These are phyloP conservation scores for Cochlearia excelsa DNA, from an alignment of 345 rosid genomes.

Conservation along the genomic window DNA sequence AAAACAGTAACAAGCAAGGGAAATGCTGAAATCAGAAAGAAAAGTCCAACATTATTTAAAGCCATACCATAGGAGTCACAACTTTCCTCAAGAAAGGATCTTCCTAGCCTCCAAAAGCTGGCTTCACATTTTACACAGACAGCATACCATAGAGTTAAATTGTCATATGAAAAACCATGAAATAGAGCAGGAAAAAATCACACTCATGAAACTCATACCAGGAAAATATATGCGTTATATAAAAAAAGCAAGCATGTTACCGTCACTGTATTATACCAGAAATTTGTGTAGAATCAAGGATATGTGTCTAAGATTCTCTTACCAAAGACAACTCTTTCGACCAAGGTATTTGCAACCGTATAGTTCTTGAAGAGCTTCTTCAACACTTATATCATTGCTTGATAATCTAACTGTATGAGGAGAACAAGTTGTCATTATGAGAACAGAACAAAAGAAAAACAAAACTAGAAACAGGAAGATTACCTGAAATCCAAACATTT, in stretches of 20 bases:
- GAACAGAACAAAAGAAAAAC: background rate
- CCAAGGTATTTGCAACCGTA: slow-evolving; percentile 97
- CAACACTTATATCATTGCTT: slow-evolving; percentile 93
- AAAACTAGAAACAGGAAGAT: slow-evolving; percentile 9
- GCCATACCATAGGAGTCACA: slow-evolving; percentile 78
- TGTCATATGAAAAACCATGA: slow-evolving; percentile 61
- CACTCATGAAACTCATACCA: no score
- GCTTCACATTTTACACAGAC: slow-evolving; percentile 95
- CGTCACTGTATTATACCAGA: no score
- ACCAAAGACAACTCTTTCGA: slow-evolving; percentile 99
- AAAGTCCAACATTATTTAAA: background rate
- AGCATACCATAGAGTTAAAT: slow-evolving; percentile 96
- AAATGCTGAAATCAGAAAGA: slow-evolving; percentile 8
- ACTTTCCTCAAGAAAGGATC: slow-evolving; percentile 94
- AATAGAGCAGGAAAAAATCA: no score
- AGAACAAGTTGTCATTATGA: slow-evolving; percentile 8
- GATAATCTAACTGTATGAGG: slow-evolving; percentile 75
- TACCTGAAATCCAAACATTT: slow-evolving; percentile 99
- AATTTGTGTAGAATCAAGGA: slow-evolving; percentile 5
- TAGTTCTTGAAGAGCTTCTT: slow-evolving; percentile 98
- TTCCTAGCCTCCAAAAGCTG: slow-evolving; percentile 95
- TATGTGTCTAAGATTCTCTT: slow-evolving; percentile 29
- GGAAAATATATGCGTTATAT: no score
- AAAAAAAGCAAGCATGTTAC: no score
- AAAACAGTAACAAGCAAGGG: slow-evolving; percentile 9